Evolutionary conservation across 306 rosid species (phyloP).

Genomic region (Ormosia emarginata): DNA sequence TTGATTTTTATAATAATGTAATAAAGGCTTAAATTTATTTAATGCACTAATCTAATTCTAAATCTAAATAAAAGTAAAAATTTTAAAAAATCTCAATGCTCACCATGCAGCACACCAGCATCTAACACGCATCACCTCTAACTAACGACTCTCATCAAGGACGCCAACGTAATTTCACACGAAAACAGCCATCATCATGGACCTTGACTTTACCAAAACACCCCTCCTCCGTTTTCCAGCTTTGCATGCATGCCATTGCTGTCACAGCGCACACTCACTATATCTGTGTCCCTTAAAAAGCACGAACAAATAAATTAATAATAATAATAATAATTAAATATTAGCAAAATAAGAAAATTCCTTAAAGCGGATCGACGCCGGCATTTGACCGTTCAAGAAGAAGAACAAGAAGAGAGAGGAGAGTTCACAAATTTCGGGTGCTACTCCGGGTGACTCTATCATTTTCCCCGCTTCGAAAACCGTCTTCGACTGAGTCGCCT

Average conservation of each 20-base stretch:
- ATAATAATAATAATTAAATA: background rate
- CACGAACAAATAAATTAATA: background rate
- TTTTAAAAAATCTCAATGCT: no score
- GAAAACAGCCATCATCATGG: background rate
- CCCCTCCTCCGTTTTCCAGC: slow-evolving; percentile 23
- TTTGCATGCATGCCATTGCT: slow-evolving; percentile 29
- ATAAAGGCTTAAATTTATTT: no score
- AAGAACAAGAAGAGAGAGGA: background rate
- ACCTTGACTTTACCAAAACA: slow-evolving; percentile 5
- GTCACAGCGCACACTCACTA: slow-evolving; percentile 33
- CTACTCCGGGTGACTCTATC: background rate
- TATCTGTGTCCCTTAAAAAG: slow-evolving; percentile 7
- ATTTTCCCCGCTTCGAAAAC: slow-evolving; percentile 7
- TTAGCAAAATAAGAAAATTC: background rate
- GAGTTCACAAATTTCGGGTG: slow-evolving; percentile 11
- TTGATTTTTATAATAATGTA: no score
- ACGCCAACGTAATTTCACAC: background rate
- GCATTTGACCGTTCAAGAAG: slow-evolving; percentile 54
- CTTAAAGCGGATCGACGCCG: slow-evolving; percentile 34
- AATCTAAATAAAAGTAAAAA: no score
- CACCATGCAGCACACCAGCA: no score
- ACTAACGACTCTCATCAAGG: background rate
- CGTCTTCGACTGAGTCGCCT: slow-evolving; percentile 38
- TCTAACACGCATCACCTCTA: background rate
- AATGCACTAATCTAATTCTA: no score